Evolutionary conservation across 352 stramenopile species (phyloP), one percentile per base, ranked within the genome.

Genomic region (Globisporangium mamillatum): DNA sequence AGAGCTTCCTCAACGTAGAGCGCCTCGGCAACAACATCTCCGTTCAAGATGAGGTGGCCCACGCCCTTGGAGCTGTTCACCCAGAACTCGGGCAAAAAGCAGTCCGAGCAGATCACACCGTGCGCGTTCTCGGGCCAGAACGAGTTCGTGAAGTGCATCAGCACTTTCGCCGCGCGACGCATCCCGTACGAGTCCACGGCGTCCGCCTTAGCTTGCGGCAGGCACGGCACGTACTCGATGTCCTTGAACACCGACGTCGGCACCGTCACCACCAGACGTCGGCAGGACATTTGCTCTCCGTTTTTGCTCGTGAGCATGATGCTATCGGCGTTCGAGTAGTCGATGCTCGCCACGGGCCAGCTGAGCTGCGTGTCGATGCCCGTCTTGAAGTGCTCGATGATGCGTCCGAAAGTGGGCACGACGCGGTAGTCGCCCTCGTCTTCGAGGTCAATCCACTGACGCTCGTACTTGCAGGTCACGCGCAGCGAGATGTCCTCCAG

Each of bases 31-130:
- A 59, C 22, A n/a, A 73, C 73, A 38, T 92, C 80, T 14, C 77
- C 86, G 54, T 92, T 85, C 24, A 75, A 53, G 52, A 88, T 70
- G 55, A 93, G 41, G 41, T 87, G 70, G 8, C 87, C 87, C 29
- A 93, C 80, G 25, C 87, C 87, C 8, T 79, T 65, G 16, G 81
- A 88, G 69, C 70, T 89, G 72, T 94, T 93, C 46, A 93, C 75
- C 87, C 87, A 94, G 52, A 93, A 94, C 73, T 94, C 87, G 12
- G 87, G 87, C 69, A 94, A 36, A 73, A 94, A 94, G 63, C 77
- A 88, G 41, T 92, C 82, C 25, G 84, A 92, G 73, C 87, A 94
- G 61, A 94, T 86, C 44, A 94, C 79, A 44, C 87, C 87, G 64
- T 94, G 87, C 9, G 84, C 79, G 63, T 93, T 80, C 59, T 72